Percentiles rank a stretch among this genome's conserved stretches.
Evolutionary conservation across 2,329 filamentous ascomycete genomes (phyloP).

Genomic region (Ophiostoma piceae): DNA sequence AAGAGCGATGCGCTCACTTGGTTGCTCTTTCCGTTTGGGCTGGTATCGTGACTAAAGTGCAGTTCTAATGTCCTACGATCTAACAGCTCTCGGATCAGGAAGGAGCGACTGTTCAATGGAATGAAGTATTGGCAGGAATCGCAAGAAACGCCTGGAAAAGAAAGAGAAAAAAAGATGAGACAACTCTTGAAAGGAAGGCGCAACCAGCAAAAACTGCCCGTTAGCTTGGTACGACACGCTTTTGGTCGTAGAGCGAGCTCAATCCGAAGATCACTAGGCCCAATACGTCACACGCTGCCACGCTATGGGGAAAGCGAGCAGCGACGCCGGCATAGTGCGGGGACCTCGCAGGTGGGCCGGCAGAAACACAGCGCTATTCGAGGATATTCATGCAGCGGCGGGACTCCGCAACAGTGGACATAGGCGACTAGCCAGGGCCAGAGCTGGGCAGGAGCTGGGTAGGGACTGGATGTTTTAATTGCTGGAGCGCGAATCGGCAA

Average conservation of each 20-base stretch:
- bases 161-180: neutral
- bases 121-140: neutral
- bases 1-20: neutral
- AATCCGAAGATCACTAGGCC: conserved; percentile 8
- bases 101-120: neutral
- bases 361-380: neutral
- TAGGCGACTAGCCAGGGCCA: neutral
- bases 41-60: neutral
- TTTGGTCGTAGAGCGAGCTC: conserved; percentile 3
- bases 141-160: neutral
- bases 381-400: neutral
- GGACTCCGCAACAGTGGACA: neutral
- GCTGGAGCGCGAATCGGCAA: neutral
- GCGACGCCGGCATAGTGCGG: conserved; percentile 5
- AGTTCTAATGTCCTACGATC: neutral
- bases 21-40: neutral
- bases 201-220: neutral
- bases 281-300: conserved; percentile 8
- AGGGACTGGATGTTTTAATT: neutral
- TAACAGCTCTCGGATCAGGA: neutral
- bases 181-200: neutral
- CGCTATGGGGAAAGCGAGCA: neutral
- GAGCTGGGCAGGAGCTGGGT: neutral
- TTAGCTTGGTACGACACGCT: neutral
- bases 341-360: neutral